Evolutionary conservation across 768 basidiomycete genomes (phyloP).

Genomic region (Dacryopinax primogenitus): DNA sequence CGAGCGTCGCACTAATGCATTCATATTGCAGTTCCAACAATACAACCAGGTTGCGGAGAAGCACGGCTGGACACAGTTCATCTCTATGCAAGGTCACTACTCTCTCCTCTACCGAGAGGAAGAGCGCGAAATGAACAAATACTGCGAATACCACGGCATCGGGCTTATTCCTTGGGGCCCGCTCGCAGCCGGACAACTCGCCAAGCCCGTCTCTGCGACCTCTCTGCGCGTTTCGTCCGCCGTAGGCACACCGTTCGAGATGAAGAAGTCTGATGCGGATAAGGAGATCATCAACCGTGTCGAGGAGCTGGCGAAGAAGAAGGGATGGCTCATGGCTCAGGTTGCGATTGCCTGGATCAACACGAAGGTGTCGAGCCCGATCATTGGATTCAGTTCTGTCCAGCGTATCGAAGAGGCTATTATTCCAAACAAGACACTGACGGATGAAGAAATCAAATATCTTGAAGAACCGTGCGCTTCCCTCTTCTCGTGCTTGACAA

Average conservation of each 20-base stretch:
- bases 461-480: conserved; percentile 24
- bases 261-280: conserved; percentile 23
- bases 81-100: conserved; percentile 21
- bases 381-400: conserved; percentile 32
- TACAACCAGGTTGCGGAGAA: conserved; percentile 32
- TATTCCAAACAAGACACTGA: conserved; percentile 21
- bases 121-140: conserved; percentile 25
- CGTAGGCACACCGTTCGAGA: conserved; percentile 23
- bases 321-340: conserved; percentile 34
- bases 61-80: conserved; percentile 18
- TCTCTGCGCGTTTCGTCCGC: conserved; percentile 12
- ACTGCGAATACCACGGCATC: conserved; percentile 28
- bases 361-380: conserved; percentile 34
- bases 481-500: not conserved
- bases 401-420: conserved; percentile 25
- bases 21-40: not conserved
- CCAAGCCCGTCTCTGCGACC: conserved; percentile 26
- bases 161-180: conserved; percentile 12
- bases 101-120: conserved; percentile 19
- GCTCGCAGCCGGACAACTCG: conserved; percentile 28
- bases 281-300: conserved; percentile 31
- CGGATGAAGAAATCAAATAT: conserved; percentile 24
- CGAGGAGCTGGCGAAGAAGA: conserved; percentile 33
- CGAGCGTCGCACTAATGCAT: not conserved
- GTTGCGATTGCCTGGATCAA: conserved; percentile 35